Evolutionary conservation across 2,329 filamentous ascomycete species (phyloP), one percentile per base, ranked within the genome.

Genomic region (Aspergillus glaucus): DNA sequence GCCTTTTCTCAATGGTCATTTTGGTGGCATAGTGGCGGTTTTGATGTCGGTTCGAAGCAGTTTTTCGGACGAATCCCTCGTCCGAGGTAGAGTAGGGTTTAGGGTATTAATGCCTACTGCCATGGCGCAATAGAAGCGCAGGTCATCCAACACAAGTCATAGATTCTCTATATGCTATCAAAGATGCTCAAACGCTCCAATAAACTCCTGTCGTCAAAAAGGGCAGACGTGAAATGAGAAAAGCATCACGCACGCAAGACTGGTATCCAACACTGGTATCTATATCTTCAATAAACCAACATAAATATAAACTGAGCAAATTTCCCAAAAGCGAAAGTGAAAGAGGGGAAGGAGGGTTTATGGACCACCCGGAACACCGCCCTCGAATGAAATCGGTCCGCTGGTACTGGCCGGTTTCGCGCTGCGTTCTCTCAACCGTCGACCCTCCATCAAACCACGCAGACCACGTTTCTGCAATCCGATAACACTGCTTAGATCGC

Each of bases 401-500:
- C 58, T 49, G 9, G 46, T 46, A 39, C 60, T 64, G 2, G 61
- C 46, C 1, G 64, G 63, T 44, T 67, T 68, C 6, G 55, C 69
- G 10, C 78, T 79, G 55, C 88, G 76, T 67, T 95, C 89, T 41
- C 91, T 77, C 75, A 96, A 84, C 51, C 92, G 79, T 41, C 92
- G 77, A 3, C 92, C 92, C 68, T 97, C 93, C 93, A 98, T 97
- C 57, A 98, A 69, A 0, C 93, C 93, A 50, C 92, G 79, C 32
- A 98, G 69, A 0, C 93, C 93, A 47, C 93, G 79, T 75, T 98
- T 98, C 75, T 98, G 93, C 55, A 98, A 67, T 0, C 93, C 93
- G 57, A 98, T 95, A 2, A 97, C 92, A 44, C 88, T 88, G 72
- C 72, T 94, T 81, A 50, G 86, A 84, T 61, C 79, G 75, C 73